Percentiles rank a stretch among this genome's conserved stretches.
Conservation (phyloP, 441 rosid genomes). For the Geranium incanum region DNA sequence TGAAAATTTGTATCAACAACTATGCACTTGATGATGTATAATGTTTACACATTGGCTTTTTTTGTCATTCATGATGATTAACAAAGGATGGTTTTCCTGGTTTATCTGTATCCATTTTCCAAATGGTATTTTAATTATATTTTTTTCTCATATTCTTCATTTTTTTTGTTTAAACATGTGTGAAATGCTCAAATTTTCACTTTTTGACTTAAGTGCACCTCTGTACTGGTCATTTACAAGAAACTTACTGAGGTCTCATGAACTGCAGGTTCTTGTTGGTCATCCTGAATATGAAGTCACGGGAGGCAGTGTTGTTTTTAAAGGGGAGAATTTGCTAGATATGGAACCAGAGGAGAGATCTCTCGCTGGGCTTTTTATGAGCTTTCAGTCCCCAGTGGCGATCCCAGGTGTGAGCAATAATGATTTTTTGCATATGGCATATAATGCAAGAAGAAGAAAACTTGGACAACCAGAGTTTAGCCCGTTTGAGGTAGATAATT, state of each 20-base stretch:
- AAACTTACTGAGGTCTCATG: slow-evolving; percentile 13
- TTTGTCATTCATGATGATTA: background rate
- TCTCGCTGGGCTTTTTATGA: slow-evolving; percentile 96
- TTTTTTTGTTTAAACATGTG: background rate
- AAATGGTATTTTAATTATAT: background rate
- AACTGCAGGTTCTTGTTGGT: slow-evolving; percentile 73
- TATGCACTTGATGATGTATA: background rate
- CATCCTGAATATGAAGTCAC: slow-evolving; percentile 95
- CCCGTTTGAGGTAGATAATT: slow-evolving; percentile 60
- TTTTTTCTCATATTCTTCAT: background rate
- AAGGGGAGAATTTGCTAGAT: slow-evolving; percentile 75
- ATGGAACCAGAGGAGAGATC: slow-evolving; percentile 95
- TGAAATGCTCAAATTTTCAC: background rate
- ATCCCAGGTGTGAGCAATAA: slow-evolving; percentile 88
- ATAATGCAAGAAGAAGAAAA: slow-evolving; percentile 72
- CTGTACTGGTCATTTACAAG: background rate
- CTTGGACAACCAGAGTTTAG: slow-evolving; percentile 77
- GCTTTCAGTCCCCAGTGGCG: slow-evolving; percentile 89
- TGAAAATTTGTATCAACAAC: background rate
- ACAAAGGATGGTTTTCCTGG: background rate
- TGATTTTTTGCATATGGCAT: slow-evolving; percentile 88
- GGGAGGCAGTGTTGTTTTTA: slow-evolving; percentile 72
- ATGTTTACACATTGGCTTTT: background rate
- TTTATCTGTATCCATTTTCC: background rate
- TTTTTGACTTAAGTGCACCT: background rate